Base-by-base conservation (phyloP, 768 basidiomycete species). In the Lactarius sanguifluus region DNA sequence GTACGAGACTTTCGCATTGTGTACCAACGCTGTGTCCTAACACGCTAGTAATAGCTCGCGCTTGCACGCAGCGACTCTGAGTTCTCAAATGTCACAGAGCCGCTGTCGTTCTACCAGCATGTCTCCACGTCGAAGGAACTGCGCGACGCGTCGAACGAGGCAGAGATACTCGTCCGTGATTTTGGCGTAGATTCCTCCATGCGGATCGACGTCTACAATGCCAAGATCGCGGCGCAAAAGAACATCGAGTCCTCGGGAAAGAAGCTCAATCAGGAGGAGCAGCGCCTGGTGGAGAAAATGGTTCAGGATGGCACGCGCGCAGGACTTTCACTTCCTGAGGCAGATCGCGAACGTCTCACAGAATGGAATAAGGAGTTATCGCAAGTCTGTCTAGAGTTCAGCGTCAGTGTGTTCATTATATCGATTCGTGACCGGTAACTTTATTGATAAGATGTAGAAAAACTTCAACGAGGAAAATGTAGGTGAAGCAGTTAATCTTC, bases 401-500 rank as follows among this genome's bases (percentile, higher is more conserved):
- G 82, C 75, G 90, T 91, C 71, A 70, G 88, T 78, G 20, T 59
- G 28, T 40, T 36, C 56, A 57, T 4, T 64, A 5, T 18, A 50
- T 54, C 36, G 32, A 23, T 34, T 38, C 59, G 16, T 38, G 32
- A 5, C 20, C n/a, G n/a, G 16, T 41, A n/a, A 52, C 1, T 60
- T 57, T 18, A 16, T 59, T 23, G 28, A 23, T 45, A 32, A 54
- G 56, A 7, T 36, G 25, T 47, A 90, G 88, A 91, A 89, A 87
- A 92, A 93, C 78, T 92, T 89, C 78, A 94, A 94, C 71, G 92
- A 96, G 76, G 93, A 95, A 73, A 86, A 90, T 54, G 91, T 89
- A 69, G 64, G 79, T 69, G 23, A 23, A 41, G 10, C 20, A 40
- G 25, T 13, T 10, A 30, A 30, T 50, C 23, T n/a, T 63, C 30